Evolutionary conservation across 495 filamentous ascomycete species (phyloP).

Genomic region (Apodospora peruviana): DNA sequence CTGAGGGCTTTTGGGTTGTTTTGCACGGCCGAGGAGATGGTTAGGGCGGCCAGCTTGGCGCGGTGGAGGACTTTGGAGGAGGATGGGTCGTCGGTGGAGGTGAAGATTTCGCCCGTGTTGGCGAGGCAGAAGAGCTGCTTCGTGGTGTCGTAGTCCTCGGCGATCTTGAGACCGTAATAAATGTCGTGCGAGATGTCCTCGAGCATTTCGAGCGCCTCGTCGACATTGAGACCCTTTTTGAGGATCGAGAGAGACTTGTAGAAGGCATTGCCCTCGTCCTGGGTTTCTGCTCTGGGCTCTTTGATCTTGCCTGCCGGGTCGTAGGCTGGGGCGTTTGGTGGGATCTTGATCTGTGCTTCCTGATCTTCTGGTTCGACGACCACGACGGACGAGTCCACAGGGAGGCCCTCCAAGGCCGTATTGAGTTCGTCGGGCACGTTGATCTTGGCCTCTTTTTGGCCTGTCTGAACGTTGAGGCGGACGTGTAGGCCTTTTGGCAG

Average conservation of each 20-base stretch:
- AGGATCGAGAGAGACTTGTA: conserved; percentile 37
- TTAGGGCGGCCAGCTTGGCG: conserved; percentile 44
- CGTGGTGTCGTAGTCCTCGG: conserved; percentile 41
- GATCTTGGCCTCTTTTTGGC: conserved; percentile 56
- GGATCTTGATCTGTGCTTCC: conserved; percentile 15
- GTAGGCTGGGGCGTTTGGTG: conserved; percentile 40
- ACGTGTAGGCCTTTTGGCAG: conserved; percentile 59
- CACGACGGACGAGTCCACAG: conserved; percentile 42
- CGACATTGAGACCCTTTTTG: conserved; percentile 32
- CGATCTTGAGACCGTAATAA: conserved; percentile 62
- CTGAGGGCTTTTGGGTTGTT: conserved; percentile 59
- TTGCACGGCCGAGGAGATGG: conserved; percentile 49
- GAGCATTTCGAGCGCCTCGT: conserved; percentile 43
- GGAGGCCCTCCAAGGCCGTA: conserved; percentile 36
- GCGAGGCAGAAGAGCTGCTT: conserved; percentile 40
- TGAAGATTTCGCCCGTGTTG: conserved; percentile 13
- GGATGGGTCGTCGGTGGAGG: neutral
- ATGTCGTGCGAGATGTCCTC: conserved; percentile 58
- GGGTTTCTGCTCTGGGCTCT: conserved; percentile 32
- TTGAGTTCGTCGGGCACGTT: conserved; percentile 44
- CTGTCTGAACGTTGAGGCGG: conserved; percentile 57
- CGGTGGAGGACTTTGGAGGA: conserved; percentile 14
- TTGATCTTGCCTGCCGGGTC: conserved; percentile 46
- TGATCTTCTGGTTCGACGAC: conserved; percentile 36
- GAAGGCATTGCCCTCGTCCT: conserved; percentile 27